Conservation (phyloP, 306 rosid genomes). For the Prunus dulcis region DNA sequence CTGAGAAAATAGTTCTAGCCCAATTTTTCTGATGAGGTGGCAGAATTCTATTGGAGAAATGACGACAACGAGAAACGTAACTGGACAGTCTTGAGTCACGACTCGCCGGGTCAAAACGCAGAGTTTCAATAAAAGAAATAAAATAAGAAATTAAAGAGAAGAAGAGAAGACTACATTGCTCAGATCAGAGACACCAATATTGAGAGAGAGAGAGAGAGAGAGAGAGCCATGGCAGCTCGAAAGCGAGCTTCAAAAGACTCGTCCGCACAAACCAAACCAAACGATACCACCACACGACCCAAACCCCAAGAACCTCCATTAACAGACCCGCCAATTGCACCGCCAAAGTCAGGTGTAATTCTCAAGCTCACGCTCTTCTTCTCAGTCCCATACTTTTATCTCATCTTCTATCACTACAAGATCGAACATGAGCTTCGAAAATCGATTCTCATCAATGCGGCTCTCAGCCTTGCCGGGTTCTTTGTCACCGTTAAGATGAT, state of each 20-base stretch:
- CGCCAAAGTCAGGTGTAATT: conserved; percentile 63
- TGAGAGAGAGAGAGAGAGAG: not conserved
- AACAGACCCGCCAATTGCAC: conserved; percentile 54
- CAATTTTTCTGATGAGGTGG: not conserved
- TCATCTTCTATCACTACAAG: conserved; percentile 55
- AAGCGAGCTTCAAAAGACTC: conserved; percentile 51
- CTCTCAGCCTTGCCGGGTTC: conserved; percentile 57
- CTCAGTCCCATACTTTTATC: conserved; percentile 57
- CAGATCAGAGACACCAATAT: not conserved
- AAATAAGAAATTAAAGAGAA: not conserved
- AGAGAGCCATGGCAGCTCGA: conserved; percentile 67
- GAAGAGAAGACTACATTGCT: not conserved
- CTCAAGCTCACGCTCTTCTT: conserved; percentile 58
- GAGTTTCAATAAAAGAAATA: not conserved
- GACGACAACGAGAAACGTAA: not conserved
- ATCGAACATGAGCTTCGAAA: conserved; percentile 54
- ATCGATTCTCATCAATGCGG: conserved; percentile 78
- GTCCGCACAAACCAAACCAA: conserved; percentile 28
- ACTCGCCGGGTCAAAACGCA: not conserved
- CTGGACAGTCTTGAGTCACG: not conserved
- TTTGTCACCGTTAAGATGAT: conserved; percentile 62
- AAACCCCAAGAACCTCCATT: conserved; percentile 25
- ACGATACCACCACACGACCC: conserved; percentile 8
- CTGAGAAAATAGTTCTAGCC: too few relatives aligned
- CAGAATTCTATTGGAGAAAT: not conserved